A percentile compares a stretch with the other conserved stretches of the same genome.
These are phyloP conservation scores for Nidularia pulvinata DNA, from an alignment of 768 basidiomycete species.

Conservation along the genomic window DNA sequence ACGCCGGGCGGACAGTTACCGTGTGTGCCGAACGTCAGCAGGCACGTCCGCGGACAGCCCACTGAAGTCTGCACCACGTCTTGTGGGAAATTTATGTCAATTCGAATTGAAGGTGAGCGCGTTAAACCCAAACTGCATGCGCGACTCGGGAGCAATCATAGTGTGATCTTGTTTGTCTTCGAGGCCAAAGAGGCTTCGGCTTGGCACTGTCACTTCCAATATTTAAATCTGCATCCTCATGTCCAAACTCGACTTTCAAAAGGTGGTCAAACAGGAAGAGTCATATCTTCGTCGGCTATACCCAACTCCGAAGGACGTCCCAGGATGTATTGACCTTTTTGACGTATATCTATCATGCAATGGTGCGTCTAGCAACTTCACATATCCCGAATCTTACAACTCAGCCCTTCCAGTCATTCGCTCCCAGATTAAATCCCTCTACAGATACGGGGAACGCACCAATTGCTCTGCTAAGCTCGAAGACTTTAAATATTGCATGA, in stretches of 20 bases:
- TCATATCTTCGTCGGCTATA: constrained; percentile 62
- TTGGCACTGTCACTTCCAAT: no score
- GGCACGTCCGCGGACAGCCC: no score
- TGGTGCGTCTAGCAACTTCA: constrained; percentile 31
- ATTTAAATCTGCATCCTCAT: no score
- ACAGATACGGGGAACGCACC: constrained; percentile 77
- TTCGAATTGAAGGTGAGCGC: no score
- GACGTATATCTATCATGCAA: constrained; percentile 75
- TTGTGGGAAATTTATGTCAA: no score
- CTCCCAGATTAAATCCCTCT: constrained; percentile 81
- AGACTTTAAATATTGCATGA: constrained; percentile 96
- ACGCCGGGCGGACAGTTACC: no score
- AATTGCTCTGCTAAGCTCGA: constrained; percentile 79
- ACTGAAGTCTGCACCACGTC: no score
- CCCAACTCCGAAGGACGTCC: constrained; percentile 79
- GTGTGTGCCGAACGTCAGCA: no score
- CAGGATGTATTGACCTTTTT: constrained; percentile 76
- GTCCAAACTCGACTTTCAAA: constrained; percentile 49
- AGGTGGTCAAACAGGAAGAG: constrained; percentile 66
- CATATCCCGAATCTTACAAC: background rate
- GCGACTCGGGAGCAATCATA: no score
- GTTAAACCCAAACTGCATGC: no score
- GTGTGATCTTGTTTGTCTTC: no score
- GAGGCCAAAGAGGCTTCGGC: no score
- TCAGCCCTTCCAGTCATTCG: constrained; percentile 55